Conservation (phyloP, 495 filamentous ascomycete genomes). For the Trichoderma gamsii region DNA sequence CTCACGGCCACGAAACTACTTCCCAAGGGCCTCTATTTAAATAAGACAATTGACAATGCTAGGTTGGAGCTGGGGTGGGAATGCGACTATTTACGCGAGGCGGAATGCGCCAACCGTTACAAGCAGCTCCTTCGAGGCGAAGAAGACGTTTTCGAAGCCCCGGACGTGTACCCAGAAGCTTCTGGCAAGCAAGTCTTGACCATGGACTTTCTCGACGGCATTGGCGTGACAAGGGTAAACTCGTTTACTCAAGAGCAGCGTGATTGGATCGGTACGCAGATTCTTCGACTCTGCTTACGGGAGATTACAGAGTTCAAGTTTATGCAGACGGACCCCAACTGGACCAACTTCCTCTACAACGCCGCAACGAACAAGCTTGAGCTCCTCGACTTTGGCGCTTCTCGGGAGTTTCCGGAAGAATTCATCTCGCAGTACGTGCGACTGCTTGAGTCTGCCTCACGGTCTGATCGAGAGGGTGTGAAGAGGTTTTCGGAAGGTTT, state of each 20-base stretch:
- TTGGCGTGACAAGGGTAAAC: constrained; percentile 77
- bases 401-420: constrained; percentile 69
- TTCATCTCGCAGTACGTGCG: constrained; percentile 76
- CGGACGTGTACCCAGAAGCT: constrained; percentile 68
- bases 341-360: constrained; percentile 99
- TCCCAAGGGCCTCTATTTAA: constrained; percentile 85
- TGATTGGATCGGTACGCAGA: constrained; percentile 90
- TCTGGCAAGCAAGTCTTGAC: constrained; percentile 84
- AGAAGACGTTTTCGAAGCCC: constrained; percentile 66
- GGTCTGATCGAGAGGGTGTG: constrained; percentile 56
- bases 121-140: constrained; percentile 64
- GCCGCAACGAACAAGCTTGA: constrained; percentile 64
- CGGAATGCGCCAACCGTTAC: constrained; percentile 69
- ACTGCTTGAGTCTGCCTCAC: constrained; percentile 71
- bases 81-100: constrained; percentile 91
- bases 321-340: constrained; percentile 99
- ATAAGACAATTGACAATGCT: constrained; percentile 98
- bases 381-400: constrained; percentile 92
- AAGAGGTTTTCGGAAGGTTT: constrained; percentile 67
- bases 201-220: constrained; percentile 82
- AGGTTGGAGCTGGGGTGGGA: constrained; percentile 90
- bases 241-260: constrained; percentile 71
- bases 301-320: constrained; percentile 90
- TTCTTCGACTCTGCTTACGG: constrained; percentile 85
- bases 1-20: constrained; percentile 83